Percentiles rank a stretch among this genome's conserved stretches.
Conservation (phyloP, 2,329 filamentous ascomycete genomes). For the Elsinoe perseae region DNA sequence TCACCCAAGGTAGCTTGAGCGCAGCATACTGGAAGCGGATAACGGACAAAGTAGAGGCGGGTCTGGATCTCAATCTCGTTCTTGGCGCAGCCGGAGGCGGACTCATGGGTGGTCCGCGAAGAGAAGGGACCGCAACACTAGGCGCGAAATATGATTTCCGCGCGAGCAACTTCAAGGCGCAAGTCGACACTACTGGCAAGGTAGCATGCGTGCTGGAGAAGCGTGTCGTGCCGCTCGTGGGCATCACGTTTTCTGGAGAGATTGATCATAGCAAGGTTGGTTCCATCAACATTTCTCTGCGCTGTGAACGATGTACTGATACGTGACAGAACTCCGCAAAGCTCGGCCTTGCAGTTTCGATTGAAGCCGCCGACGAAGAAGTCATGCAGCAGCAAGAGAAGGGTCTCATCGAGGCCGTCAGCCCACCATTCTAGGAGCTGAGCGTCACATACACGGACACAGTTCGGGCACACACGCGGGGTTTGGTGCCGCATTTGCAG, state of each 20-base stretch:
- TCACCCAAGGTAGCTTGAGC: conserved; percentile 79
- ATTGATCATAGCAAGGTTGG: conserved; percentile 88
- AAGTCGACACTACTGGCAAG: conserved; percentile 92
- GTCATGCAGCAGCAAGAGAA: conserved; percentile 75
- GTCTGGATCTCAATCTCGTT: conserved; percentile 87
- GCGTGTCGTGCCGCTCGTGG: conserved; percentile 84
- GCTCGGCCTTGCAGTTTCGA: conserved; percentile 86
- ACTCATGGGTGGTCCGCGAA: conserved; percentile 68
- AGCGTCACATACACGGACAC: conserved; percentile 12
- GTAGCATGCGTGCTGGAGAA: conserved; percentile 90
- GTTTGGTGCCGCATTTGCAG: conserved; percentile 1
- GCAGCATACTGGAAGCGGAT: conserved; percentile 90
- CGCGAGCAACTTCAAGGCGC: conserved; percentile 88
- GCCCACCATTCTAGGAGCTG: conserved; percentile 42
- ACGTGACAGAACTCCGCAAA: conserved; percentile 78
- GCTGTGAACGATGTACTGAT: conserved; percentile 18
- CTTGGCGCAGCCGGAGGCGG: conserved; percentile 49
- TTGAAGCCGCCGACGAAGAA: conserved; percentile 78
- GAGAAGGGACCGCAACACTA: conserved; percentile 83
- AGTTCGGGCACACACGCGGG: neutral
- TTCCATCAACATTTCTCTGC: neutral
- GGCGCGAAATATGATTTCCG: conserved; percentile 98
- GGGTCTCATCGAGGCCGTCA: conserved; percentile 37
- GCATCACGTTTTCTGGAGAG: conserved; percentile 90
- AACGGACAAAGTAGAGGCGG: conserved; percentile 91